phyloP scores from a whole-genome alignment of 2,329 filamentous ascomycete species.

The Simplicillium aogashimaense region DNA sequence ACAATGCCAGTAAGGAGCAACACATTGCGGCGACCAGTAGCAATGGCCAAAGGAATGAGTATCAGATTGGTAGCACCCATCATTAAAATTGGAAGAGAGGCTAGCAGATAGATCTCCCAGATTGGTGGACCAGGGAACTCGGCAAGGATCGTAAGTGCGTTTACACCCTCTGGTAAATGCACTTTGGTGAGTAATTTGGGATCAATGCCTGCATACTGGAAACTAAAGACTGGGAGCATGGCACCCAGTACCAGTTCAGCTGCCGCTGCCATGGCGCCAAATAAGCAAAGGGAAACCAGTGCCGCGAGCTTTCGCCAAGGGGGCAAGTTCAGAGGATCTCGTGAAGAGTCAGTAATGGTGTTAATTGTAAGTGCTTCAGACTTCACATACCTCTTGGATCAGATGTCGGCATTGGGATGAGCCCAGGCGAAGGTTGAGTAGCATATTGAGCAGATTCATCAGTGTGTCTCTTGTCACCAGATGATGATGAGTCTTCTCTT shows the following conservation, averaged over 20 bases:
- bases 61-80: constrained; percentile 24
- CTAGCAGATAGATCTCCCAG: constrained; percentile 18
- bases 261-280: constrained; percentile 15
- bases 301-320: constrained; percentile 2
- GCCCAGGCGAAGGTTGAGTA: neutral
- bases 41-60: constrained; percentile 26
- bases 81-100: constrained; percentile 22
- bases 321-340: constrained; percentile 4
- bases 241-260: constrained; percentile 15
- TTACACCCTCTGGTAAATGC: constrained; percentile 12
- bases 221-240: constrained; percentile 21
- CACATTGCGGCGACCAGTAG: constrained; percentile 24
- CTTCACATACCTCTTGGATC: constrained; percentile 3
- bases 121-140: constrained; percentile 18
- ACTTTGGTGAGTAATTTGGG: constrained; percentile 17
- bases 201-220: constrained; percentile 22
- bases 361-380: too few species aligned
- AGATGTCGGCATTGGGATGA: constrained; percentile 4
- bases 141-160: constrained; percentile 19
- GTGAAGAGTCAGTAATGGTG: neutral
- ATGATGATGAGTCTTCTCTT: neutral
- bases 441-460: neutral
- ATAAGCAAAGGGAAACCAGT: constrained; percentile 12
- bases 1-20: constrained; percentile 20
- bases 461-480: neutral